These are phyloP conservation scores for Phytophthora citricola DNA, from an alignment of 352 stramenopile species.

Conservation along the genomic window DNA sequence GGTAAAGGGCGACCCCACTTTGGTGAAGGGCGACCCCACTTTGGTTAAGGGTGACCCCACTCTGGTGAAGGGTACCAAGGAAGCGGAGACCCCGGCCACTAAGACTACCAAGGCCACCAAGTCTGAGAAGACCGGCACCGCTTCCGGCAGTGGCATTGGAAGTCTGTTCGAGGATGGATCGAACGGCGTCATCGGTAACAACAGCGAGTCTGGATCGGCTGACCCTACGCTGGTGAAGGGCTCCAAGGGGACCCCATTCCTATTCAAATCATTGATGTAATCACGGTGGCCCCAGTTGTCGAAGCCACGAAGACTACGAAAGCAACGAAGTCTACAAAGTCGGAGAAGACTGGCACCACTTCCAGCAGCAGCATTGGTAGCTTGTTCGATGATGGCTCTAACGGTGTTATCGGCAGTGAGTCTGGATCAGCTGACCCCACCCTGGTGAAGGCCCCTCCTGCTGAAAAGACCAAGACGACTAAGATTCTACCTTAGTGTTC, in stretches of 20 bases:
- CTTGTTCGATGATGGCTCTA: constrained; percentile 14
- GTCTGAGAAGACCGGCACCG: constrained; percentile 18
- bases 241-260: background rate
- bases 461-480: constrained; percentile 12
- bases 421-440: constrained; percentile 12
- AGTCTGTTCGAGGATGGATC: constrained; percentile 17
- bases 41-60: no score
- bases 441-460: constrained; percentile 14
- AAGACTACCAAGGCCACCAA: constrained; percentile 18
- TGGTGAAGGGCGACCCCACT: no score
- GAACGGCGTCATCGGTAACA: constrained; percentile 3
- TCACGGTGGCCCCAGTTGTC: background rate
- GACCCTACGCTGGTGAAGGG: constrained; percentile 14
- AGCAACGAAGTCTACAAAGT: constrained; percentile 12
- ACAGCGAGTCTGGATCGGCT: background rate
- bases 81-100: background rate
- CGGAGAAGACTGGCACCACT: constrained; percentile 17
- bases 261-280: background rate
- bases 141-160: constrained; percentile 6
- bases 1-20: background rate
- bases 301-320: constrained; percentile 13
- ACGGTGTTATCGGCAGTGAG: constrained; percentile 11
- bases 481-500: constrained; percentile 10
- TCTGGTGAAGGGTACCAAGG: constrained; percentile 1
- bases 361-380: constrained; percentile 10